Conservation (phyloP, 1,284 basidiomycete genomes). For the Hemileia vastatrix region DNA sequence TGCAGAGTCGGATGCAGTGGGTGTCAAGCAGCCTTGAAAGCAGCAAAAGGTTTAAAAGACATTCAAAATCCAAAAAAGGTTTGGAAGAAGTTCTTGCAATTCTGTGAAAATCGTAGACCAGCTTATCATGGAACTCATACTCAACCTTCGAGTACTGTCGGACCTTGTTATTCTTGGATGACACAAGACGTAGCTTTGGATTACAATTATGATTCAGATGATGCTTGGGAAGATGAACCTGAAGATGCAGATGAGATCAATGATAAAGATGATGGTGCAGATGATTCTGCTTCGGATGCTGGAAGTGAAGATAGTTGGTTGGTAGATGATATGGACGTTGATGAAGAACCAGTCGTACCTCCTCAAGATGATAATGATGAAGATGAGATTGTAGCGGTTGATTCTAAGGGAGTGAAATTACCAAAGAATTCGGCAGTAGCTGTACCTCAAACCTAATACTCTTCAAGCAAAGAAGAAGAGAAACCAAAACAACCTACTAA, state of each 20-base stretch:
- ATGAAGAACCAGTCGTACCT: neutral
- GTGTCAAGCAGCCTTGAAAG: conserved; percentile 35
- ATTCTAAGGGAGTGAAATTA: too few relatives aligned
- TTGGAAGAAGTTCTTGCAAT: conserved; percentile 39
- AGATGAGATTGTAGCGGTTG: neutral
- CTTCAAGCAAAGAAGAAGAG: conserved; percentile 35
- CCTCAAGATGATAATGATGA: neutral
- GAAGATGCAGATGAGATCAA: conserved; percentile 2
- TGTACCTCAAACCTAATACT: conserved; percentile 10
- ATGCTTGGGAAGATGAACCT: conserved; percentile 29
- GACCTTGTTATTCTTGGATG: neutral
- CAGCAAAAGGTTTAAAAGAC: conserved; percentile 31
- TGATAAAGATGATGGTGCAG: neutral
- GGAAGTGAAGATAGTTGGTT: neutral
- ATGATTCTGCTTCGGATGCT: neutral
- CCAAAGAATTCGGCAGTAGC: too few relatives aligned
- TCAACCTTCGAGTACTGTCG: conserved; percentile 1
- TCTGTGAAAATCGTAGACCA: conserved; percentile 37
- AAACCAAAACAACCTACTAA: conserved; percentile 38
- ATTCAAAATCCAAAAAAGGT: conserved; percentile 28
- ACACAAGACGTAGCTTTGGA: conserved; percentile 34
- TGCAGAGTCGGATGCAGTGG: conserved; percentile 38
- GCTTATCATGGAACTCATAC: conserved; percentile 33
- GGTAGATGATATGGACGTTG: neutral
- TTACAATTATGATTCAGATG: conserved; percentile 41